These are phyloP conservation scores for Penicillium digitatum DNA, from an alignment of 2,329 filamentous ascomycete genomes.

Conservation along the genomic window DNA sequence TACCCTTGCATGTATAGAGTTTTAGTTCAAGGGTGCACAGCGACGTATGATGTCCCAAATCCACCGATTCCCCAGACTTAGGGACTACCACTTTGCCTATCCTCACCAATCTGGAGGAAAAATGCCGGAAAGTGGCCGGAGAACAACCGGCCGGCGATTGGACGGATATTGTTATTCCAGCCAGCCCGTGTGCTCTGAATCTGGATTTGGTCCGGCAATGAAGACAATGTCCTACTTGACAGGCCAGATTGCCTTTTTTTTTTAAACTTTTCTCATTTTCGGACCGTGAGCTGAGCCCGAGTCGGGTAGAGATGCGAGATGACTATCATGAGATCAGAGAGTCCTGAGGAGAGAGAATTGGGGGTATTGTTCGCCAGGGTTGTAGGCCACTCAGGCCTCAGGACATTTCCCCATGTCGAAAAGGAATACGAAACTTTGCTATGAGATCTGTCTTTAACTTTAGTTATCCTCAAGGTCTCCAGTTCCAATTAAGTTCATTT, in stretches of 20 bases:
- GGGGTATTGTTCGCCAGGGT: background rate
- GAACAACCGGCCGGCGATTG: constrained; percentile 3
- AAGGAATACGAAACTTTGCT: too few species aligned
- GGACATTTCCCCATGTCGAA: background rate
- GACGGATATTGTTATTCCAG: constrained; percentile 7
- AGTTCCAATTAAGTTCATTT: too few species aligned
- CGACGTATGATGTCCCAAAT: background rate
- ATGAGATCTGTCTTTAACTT: too few species aligned
- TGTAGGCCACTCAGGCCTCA: background rate
- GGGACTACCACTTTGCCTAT: background rate
- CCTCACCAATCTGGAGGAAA: background rate
- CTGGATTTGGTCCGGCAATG: constrained; percentile 1
- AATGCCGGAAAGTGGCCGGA: constrained; percentile 10
- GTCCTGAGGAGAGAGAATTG: background rate
- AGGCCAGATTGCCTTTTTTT: background rate
- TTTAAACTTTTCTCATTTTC: background rate
- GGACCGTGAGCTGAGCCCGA: constrained; percentile 4
- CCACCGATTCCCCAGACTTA: constrained; percentile 5
- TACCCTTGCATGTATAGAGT: background rate
- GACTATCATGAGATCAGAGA: constrained; percentile 12
- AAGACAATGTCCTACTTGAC: constrained; percentile 6
- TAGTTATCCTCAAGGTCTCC: too few species aligned
- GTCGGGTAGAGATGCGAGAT: constrained; percentile 8
- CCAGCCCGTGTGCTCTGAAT: background rate
- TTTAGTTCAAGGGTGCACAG: background rate